Conservation (phyloP, 2,329 filamentous ascomycete species). For the Colletotrichum viniferum region DNA sequence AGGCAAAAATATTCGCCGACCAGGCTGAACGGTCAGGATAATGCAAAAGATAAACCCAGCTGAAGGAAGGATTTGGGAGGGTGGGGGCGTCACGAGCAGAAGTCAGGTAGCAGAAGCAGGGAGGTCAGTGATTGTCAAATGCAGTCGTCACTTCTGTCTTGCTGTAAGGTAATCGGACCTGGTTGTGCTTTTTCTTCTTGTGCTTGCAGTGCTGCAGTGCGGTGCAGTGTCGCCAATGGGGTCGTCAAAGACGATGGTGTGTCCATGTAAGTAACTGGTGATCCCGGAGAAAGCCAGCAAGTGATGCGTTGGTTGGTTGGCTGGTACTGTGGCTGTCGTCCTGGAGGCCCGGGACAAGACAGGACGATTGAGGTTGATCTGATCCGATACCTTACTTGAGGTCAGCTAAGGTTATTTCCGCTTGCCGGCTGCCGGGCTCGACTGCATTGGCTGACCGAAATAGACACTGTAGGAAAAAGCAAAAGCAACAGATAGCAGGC, state of each 20-base stretch:
- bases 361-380: not conserved
- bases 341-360: not conserved
- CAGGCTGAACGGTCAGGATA: not conserved
- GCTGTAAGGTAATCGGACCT: not conserved
- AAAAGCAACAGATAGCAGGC: not conserved
- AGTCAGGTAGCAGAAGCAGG: not conserved
- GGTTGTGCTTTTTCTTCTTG: not conserved
- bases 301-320: not conserved
- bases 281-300: not conserved
- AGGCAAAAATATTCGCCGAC: not conserved
- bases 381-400: not conserved
- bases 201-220: not conserved
- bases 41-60: not conserved
- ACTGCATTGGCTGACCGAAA: not conserved
- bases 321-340: not conserved
- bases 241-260: not conserved
- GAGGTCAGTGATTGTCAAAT: not conserved
- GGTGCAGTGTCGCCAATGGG: not conserved
- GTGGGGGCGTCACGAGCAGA: not conserved
- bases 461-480: not conserved
- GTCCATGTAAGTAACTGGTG: not conserved
- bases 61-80: not conserved
- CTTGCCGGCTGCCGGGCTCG: slow-evolving; percentile 9
- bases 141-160: not conserved
- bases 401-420: slow-evolving; percentile 10